phyloP scores from a whole-genome alignment of 345 rosid species.

The Rhizophora apiculata region DNA sequence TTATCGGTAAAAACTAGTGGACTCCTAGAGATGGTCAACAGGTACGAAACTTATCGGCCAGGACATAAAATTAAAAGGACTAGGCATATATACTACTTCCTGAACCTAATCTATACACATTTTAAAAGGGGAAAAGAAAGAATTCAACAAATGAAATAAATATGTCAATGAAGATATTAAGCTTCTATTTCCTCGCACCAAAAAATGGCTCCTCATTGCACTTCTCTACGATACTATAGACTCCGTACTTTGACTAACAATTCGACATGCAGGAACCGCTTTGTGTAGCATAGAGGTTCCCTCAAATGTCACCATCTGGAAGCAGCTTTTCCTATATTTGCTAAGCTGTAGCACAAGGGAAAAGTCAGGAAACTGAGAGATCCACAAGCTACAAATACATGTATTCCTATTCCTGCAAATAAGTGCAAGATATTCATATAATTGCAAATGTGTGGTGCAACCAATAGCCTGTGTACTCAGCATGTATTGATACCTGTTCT shows the following conservation, averaged over 20 bases:
- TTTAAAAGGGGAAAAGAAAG: not conserved
- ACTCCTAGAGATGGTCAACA: not conserved
- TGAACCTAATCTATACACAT: constrained; percentile 12
- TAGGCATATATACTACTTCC: not conserved
- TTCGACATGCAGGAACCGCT: constrained; percentile 38
- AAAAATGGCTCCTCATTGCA: not conserved
- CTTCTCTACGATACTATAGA: constrained; percentile 13
- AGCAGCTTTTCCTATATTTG: constrained; percentile 45
- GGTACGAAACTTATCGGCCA: not conserved
- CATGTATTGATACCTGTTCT: constrained; percentile 47
- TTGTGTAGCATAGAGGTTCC: constrained; percentile 73
- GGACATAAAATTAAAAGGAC: not conserved
- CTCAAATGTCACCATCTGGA: constrained; percentile 62
- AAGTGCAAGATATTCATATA: not conserved
- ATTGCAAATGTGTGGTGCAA: not conserved
- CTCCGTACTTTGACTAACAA: constrained; percentile 25
- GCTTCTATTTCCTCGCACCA: not conserved
- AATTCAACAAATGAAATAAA: constrained; percentile 3
- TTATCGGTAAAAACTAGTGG: not conserved
- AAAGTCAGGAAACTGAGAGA: not conserved
- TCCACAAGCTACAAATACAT: not conserved
- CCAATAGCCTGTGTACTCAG: not conserved
- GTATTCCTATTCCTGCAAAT: not conserved
- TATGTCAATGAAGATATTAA: constrained; percentile 1
- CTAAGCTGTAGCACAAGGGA: constrained; percentile 40